These are phyloP conservation scores for Ceratopteris richardii DNA, from an alignment of 75 land plant species.

Conservation along the genomic window DNA sequence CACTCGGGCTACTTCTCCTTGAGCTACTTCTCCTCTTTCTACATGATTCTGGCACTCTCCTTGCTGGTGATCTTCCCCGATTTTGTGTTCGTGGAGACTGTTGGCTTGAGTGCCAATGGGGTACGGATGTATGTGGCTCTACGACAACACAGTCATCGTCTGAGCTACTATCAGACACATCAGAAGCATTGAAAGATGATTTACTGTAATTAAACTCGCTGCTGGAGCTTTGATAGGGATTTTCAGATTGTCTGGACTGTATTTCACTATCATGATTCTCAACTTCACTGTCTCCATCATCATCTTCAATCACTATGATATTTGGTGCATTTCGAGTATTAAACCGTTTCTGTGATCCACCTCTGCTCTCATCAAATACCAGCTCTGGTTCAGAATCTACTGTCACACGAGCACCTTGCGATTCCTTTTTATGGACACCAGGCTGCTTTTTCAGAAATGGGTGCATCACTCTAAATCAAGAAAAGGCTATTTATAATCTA, in stretches of 20 bases:
- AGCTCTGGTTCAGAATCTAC: too few species aligned
- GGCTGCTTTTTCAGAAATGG: too few species aligned
- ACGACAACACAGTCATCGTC: slow-evolving; percentile 37
- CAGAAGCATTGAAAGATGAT: background rate
- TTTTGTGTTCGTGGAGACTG: slow-evolving; percentile 2
- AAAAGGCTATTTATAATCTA: too few species aligned
- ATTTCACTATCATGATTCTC: slow-evolving; percentile 21
- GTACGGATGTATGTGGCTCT: slow-evolving; percentile 13
- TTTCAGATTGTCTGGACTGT: slow-evolving; percentile 12
- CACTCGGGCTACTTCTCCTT: slow-evolving; percentile 8
- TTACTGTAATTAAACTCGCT: background rate
- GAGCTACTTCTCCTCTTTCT: slow-evolving; percentile 7
- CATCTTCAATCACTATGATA: slow-evolving; percentile 43
- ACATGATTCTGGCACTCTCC: too few species aligned
- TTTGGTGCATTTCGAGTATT: background rate
- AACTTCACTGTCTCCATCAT: slow-evolving; percentile 23
- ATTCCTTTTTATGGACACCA: too few species aligned
- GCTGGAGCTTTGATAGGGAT: slow-evolving; percentile 2
- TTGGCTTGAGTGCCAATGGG: slow-evolving; percentile 6
- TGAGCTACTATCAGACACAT: slow-evolving; percentile 8
- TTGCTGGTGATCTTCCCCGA: too few species aligned
- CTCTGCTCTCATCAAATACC: too few species aligned
- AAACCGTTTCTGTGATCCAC: background rate
- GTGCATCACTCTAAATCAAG: too few species aligned
- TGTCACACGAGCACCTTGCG: too few species aligned